Conservation (phyloP, 805 yeast genomes). For the Yamadazyma takamatsuzukensis region DNA sequence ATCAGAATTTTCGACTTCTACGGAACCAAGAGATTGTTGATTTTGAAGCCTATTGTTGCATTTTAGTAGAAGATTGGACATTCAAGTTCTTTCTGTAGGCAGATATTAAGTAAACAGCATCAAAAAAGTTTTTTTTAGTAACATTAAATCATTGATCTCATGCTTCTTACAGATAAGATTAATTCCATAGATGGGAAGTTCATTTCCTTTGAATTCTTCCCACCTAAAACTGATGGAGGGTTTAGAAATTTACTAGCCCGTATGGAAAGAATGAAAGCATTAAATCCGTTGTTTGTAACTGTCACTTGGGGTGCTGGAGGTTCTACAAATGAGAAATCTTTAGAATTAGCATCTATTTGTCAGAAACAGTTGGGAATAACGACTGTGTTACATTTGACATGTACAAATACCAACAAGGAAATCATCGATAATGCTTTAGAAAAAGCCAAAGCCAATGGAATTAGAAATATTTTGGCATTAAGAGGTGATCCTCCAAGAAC, state of each 20-base stretch:
- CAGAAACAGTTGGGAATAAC: conserved; percentile 76
- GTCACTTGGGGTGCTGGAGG: conserved; percentile 99
- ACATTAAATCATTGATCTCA: background rate
- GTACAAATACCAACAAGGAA: conserved; percentile 82
- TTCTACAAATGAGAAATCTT: conserved; percentile 79
- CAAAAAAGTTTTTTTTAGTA: too few relatives aligned
- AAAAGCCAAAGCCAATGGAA: conserved; percentile 71
- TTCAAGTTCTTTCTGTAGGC: too few relatives aligned
- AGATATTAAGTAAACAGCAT: too few relatives aligned
- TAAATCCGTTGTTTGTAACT: conserved; percentile 86
- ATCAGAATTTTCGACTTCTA: too few relatives aligned
- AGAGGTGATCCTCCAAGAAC: conserved; percentile 96
- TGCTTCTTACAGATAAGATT: conserved; percentile 45
- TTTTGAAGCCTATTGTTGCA: too few relatives aligned
- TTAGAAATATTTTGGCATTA: conserved; percentile 83
- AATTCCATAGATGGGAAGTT: conserved; percentile 45
- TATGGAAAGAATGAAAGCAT: conserved; percentile 79
- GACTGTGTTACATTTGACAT: conserved; percentile 90
- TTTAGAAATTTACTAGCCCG: conserved; percentile 80
- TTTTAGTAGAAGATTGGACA: too few relatives aligned
- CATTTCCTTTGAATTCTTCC: conserved; percentile 92
- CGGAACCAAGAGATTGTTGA: too few relatives aligned
- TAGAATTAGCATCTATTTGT: conserved; percentile 77
- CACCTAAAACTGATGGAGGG: conserved; percentile 94
- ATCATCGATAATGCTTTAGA: conserved; percentile 77